Conservation (phyloP, 305 asterid species). For the Fraxinus greggii region DNA sequence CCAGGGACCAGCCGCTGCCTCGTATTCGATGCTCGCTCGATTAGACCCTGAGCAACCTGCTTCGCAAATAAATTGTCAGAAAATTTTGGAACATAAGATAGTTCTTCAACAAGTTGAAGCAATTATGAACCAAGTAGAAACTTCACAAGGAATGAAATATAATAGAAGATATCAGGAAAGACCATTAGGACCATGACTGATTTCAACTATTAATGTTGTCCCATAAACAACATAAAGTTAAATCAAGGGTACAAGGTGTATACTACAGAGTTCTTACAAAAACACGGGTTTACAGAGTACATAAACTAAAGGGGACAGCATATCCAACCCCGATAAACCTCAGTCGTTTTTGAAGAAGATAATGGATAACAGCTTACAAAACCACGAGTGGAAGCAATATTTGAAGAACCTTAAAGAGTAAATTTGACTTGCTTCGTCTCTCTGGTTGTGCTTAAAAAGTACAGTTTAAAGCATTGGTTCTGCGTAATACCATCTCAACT, state of each 20-base stretch:
- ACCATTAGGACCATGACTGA: background rate
- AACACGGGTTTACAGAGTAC: background rate
- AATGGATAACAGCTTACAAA: background rate
- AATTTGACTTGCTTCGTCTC: background rate
- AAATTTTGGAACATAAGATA: background rate
- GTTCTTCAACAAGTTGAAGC: background rate
- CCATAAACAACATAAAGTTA: background rate
- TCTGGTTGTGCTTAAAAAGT: background rate
- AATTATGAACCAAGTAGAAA: background rate
- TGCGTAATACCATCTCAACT: background rate
- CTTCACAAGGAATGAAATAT: background rate
- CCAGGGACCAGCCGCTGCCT: slow-evolving; percentile 51
- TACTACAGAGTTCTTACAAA: background rate
- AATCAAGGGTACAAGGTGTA: background rate
- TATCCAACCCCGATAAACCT: background rate
- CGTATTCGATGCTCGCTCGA: slow-evolving; percentile 49
- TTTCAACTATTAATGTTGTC: background rate
- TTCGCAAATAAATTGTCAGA: slow-evolving; percentile 14
- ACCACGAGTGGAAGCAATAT: background rate
- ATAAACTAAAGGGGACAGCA: background rate
- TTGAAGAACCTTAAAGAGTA: background rate
- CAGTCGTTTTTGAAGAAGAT: background rate
- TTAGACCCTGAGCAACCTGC: slow-evolving; percentile 69
- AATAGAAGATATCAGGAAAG: background rate
- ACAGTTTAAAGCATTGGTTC: background rate